Conservation (phyloP, 2,329 filamentous ascomycete species). For the Aspergillus sergii region DNA sequence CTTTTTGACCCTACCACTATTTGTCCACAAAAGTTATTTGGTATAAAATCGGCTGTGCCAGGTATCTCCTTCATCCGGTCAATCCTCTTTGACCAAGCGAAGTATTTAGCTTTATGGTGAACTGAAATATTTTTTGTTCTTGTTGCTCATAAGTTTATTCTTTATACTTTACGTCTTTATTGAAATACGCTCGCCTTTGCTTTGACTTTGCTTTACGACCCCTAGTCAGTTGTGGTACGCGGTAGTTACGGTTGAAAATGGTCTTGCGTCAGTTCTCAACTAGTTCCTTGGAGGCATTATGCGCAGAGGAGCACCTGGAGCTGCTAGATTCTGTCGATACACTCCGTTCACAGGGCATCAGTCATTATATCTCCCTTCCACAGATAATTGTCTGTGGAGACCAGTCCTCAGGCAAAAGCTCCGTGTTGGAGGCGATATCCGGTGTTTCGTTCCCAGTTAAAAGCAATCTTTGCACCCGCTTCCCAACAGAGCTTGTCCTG, state of each 20-base stretch:
- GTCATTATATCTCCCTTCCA: conserved; percentile 54
- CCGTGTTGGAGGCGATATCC: conserved; percentile 62
- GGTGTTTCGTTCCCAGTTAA: conserved; percentile 64
- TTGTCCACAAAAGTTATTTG: no score
- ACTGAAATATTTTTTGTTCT: background rate
- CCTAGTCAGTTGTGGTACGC: background rate
- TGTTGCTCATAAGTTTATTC: rapidly evolving
- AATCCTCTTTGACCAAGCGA: background rate
- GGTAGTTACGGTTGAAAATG: background rate
- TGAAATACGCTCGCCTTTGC: background rate
- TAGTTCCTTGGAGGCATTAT: conserved; percentile 17
- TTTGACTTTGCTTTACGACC: background rate
- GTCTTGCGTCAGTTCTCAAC: conserved; percentile 10
- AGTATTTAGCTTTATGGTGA: background rate
- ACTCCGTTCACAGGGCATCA: conserved; percentile 57
- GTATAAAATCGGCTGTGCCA: no score
- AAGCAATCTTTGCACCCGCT: conserved; percentile 63
- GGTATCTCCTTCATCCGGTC: no score
- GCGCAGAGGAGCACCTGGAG: conserved; percentile 54
- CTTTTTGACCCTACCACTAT: no score
- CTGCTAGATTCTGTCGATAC: conserved; percentile 62
- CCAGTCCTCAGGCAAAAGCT: conserved; percentile 66
- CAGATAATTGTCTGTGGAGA: conserved; percentile 68
- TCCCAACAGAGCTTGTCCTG: conserved; percentile 63
- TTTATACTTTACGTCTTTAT: background rate